phyloP scores from a whole-genome alignment of 306 rosid genomes.

The Corylus heterophylla region DNA sequence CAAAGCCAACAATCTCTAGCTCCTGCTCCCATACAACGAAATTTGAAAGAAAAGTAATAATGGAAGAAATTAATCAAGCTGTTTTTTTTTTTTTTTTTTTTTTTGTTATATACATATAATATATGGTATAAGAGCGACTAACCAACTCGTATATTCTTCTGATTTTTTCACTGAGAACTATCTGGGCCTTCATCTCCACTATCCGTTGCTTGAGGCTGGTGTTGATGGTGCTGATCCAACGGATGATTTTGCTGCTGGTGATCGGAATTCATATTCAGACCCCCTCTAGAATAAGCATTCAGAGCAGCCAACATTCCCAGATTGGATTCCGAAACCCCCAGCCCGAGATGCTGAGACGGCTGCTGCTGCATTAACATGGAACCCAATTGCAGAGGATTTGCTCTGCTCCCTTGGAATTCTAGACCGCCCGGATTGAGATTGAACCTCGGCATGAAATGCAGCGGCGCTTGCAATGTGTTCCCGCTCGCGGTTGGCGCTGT shows the following conservation, averaged over 20 bases:
- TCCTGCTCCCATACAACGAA: constrained; percentile 32
- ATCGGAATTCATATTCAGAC: constrained; percentile 62
- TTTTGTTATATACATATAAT: not conserved
- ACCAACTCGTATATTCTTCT: constrained; percentile 34
- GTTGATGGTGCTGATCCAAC: constrained; percentile 52
- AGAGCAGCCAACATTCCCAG: constrained; percentile 86
- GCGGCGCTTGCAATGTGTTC: constrained; percentile 56
- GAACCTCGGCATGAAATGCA: constrained; percentile 78
- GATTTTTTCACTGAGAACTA: constrained; percentile 52
- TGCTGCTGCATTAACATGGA: constrained; percentile 75
- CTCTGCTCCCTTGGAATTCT: constrained; percentile 62
- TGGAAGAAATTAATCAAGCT: constrained; percentile 4
- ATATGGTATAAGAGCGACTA: constrained; percentile 33
- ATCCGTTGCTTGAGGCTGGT: constrained; percentile 42
- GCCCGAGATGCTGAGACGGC: constrained; percentile 69
- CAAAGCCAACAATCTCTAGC: constrained; percentile 36
- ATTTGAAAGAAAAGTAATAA: constrained; percentile 5
- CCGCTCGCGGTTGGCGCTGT: constrained; percentile 27
- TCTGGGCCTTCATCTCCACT: constrained; percentile 75
- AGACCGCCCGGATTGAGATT: constrained; percentile 43
- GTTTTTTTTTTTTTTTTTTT: not conserved
- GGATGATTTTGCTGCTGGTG: constrained; percentile 41
- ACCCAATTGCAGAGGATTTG: constrained; percentile 62
- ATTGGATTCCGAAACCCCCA: constrained; percentile 76
- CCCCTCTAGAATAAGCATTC: constrained; percentile 71